These are phyloP conservation scores for Dipteronia dyeriana DNA, from an alignment of 345 rosid species.

Conservation along the genomic window DNA sequence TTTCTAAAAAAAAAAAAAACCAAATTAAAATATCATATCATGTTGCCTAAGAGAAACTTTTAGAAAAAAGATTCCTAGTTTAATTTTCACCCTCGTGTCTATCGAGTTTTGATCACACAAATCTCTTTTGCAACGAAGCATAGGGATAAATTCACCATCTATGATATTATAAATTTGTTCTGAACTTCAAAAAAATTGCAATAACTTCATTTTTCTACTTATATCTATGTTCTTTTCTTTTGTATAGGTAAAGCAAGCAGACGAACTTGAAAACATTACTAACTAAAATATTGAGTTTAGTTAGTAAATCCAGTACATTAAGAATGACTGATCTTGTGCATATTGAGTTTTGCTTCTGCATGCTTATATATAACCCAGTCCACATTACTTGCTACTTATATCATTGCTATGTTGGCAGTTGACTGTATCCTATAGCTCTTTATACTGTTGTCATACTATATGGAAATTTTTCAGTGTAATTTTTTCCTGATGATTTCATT, in stretches of 20 bases:
- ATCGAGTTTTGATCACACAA: not conserved
- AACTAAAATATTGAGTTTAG: slow-evolving; percentile 67
- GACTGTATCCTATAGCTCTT: not conserved
- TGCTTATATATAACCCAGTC: not conserved
- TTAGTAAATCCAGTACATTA: no score
- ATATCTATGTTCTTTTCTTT: not conserved
- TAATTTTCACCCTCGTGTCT: not conserved
- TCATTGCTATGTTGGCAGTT: not conserved
- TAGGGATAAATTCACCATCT: not conserved
- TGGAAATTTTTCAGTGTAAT: not conserved
- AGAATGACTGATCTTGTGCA: not conserved
- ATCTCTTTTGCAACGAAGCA: not conserved
- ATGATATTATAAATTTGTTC: not conserved
- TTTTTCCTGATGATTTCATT: not conserved
- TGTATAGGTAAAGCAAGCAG: slow-evolving; percentile 89
- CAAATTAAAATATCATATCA: not conserved
- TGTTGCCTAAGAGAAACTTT: slow-evolving; percentile 4
- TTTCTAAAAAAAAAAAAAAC: no score
- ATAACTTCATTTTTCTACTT: slow-evolving; percentile 13
- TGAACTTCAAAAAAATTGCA: slow-evolving; percentile 11
- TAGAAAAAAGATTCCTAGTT: not conserved
- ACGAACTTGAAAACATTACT: slow-evolving; percentile 96
- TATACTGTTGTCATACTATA: not conserved
- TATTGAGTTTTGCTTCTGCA: not conserved
- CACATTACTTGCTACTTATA: not conserved